A percentile compares a stretch with the other conserved stretches of the same genome.
Conservation (phyloP, 441 rosid genomes). For the Syzygium malaccense region DNA sequence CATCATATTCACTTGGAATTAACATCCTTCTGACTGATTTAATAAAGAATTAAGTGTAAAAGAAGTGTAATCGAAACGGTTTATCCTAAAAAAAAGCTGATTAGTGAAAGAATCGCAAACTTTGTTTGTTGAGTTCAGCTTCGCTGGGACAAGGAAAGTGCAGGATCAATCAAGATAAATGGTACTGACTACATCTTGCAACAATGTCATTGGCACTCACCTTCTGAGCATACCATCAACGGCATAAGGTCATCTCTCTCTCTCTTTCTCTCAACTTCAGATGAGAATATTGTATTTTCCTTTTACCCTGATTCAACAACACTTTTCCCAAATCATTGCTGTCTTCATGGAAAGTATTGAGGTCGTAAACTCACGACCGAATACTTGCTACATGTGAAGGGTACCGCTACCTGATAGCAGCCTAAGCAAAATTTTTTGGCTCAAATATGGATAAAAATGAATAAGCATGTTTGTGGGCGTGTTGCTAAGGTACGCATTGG, state of each 20-base stretch:
- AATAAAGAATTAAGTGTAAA: neutral
- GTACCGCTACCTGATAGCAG: neutral
- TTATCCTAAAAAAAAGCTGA: neutral
- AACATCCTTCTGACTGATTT: neutral
- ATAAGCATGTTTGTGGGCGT: neutral
- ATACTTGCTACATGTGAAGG: neutral
- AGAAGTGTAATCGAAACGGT: neutral
- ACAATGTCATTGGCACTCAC: conserved; percentile 55
- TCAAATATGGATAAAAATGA: neutral
- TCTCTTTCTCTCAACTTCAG: neutral
- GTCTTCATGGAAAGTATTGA: neutral
- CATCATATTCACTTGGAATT: neutral
- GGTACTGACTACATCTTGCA: conserved; percentile 39
- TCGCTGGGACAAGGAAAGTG: conserved; percentile 29
- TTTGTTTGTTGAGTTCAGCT: conserved; percentile 19
- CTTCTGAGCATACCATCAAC: conserved; percentile 72
- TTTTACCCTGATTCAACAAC: neutral
- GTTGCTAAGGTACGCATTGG: neutral
- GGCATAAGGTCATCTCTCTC: conserved; percentile 34
- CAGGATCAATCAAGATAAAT: conserved; percentile 41
- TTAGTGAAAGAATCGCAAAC: neutral
- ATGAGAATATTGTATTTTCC: too few relatives aligned
- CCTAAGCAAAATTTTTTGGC: neutral
- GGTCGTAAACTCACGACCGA: neutral
- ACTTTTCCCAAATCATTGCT: too few relatives aligned